Evolutionary conservation across 345 rosid species (phyloP).

Genomic region (Cardiospermum halicacabum): DNA sequence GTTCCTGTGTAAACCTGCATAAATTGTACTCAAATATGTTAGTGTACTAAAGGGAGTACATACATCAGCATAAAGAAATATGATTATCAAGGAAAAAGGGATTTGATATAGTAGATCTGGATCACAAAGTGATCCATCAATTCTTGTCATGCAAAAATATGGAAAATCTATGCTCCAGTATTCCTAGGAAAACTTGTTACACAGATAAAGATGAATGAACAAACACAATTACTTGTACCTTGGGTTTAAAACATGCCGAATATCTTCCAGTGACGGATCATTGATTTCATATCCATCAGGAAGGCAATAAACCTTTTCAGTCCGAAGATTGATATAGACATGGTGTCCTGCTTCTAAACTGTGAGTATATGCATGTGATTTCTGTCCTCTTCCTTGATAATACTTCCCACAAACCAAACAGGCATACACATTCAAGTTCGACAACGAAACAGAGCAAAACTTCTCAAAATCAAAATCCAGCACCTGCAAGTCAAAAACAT

Average conservation of each 20-base stretch:
- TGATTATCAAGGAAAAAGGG: neutral
- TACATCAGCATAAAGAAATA: neutral
- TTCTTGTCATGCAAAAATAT: neutral
- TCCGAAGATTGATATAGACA: slow-evolving; percentile 82
- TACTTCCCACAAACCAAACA: slow-evolving; percentile 97
- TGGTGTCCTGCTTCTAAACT: slow-evolving; percentile 98
- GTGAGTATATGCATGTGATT: slow-evolving; percentile 95
- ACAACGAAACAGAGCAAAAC: slow-evolving; percentile 88
- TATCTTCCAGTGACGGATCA: slow-evolving; percentile 94
- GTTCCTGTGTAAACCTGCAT: slow-evolving; percentile 74
- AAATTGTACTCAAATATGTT: slow-evolving; percentile 10
- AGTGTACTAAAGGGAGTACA: neutral
- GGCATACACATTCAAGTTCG: slow-evolving; percentile 86
- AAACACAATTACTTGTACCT: slow-evolving; percentile 36
- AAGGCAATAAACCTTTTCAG: slow-evolving; percentile 92
- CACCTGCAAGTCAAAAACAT: slow-evolving; percentile 34
- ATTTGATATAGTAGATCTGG: neutral
- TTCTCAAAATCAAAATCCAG: slow-evolving; percentile 97
- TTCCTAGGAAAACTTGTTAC: neutral
- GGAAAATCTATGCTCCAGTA: neutral
- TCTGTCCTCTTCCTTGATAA: slow-evolving; percentile 93
- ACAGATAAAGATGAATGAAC: neutral
- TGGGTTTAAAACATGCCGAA: slow-evolving; percentile 87
- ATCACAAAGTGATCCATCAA: neutral
- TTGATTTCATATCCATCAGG: slow-evolving; percentile 97